phyloP scores from a whole-genome alignment of 257 asterid species.

The Przewalskia tangutica region DNA sequence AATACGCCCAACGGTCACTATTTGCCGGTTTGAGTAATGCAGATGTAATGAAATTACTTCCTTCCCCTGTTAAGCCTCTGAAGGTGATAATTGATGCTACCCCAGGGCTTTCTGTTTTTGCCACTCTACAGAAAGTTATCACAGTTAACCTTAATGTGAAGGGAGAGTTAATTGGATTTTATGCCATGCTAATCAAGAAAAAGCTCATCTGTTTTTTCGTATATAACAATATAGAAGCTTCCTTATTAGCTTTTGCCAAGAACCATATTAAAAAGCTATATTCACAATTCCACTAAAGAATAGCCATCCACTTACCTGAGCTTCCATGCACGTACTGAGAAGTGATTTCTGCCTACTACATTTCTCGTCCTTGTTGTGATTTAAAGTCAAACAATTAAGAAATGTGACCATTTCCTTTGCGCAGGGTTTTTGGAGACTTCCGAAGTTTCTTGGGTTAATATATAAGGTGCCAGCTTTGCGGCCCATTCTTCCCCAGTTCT shows the following conservation, averaged over 20 bases:
- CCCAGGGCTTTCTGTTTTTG: slow-evolving; percentile 59
- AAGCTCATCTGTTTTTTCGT: not conserved
- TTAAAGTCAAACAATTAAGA: slow-evolving; percentile 70
- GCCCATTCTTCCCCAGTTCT: slow-evolving; percentile 53
- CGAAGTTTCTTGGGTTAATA: slow-evolving; percentile 75
- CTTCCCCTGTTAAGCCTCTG: slow-evolving; percentile 78
- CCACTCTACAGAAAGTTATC: slow-evolving; percentile 32
- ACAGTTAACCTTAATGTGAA: not conserved
- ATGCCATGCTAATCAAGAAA: not conserved
- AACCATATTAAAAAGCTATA: not conserved
- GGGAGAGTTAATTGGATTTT: not conserved
- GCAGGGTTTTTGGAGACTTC: slow-evolving; percentile 77
- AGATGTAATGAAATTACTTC: slow-evolving; percentile 22
- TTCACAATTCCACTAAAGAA: not conserved
- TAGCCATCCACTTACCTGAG: slow-evolving; percentile 43
- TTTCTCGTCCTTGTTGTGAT: slow-evolving; percentile 53
- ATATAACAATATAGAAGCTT: not conserved
- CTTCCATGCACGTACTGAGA: slow-evolving; percentile 73
- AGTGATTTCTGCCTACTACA: slow-evolving; percentile 64
- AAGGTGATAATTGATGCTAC: slow-evolving; percentile 84
- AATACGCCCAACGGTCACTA: not conserved
- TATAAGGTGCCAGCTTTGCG: slow-evolving; percentile 54
- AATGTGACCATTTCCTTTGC: slow-evolving; percentile 70
- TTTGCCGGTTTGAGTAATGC: not conserved
- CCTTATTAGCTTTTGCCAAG: not conserved